phyloP scores from a whole-genome alignment of 2,329 filamentous ascomycete species.

The Coleophoma crateriformis region DNA sequence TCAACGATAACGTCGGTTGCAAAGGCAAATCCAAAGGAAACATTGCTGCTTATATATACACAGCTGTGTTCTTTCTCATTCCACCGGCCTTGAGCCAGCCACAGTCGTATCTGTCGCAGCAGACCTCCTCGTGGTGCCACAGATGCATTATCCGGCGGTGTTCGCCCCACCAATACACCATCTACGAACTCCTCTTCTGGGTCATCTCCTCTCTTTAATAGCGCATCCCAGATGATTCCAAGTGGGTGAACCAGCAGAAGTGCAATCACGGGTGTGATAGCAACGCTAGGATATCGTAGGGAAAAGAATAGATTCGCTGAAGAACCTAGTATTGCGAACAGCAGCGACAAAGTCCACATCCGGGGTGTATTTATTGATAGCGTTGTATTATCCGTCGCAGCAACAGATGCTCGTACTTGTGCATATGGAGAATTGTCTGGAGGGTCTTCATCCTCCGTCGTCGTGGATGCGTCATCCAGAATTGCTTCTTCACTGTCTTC shows the following conservation, averaged over 20 bases:
- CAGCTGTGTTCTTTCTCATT: conserved; percentile 87
- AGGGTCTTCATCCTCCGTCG: conserved; percentile 42
- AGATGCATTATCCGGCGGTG: conserved; percentile 1
- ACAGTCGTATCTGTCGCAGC: conserved; percentile 50
- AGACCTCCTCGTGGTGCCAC: conserved; percentile 4
- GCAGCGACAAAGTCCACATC: conserved; percentile 77
- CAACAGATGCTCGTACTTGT: conserved; percentile 74
- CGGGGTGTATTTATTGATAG: conserved; percentile 84
- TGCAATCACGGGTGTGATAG: conserved; percentile 84
- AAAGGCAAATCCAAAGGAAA: conserved; percentile 85
- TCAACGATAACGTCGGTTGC: conserved; percentile 88
- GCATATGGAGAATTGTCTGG: conserved; percentile 71
- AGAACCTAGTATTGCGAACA: conserved; percentile 77
- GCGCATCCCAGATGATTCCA: conserved; percentile 71
- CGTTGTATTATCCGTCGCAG: conserved; percentile 67
- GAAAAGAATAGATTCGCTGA: conserved; percentile 87
- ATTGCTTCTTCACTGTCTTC: conserved; percentile 13
- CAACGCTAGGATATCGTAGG: conserved; percentile 82
- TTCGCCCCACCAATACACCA: conserved; percentile 28
- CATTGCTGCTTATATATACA: conserved; percentile 85
- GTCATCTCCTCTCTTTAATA: conserved; percentile 56
- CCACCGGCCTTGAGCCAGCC: conserved; percentile 76
- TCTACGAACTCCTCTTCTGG: conserved; percentile 50
- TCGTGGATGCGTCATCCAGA: conserved; percentile 28
- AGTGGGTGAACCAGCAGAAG: conserved; percentile 79